Conservation (phyloP, 192 early-diverging fungal genomes). For the Endogone sp. region DNA sequence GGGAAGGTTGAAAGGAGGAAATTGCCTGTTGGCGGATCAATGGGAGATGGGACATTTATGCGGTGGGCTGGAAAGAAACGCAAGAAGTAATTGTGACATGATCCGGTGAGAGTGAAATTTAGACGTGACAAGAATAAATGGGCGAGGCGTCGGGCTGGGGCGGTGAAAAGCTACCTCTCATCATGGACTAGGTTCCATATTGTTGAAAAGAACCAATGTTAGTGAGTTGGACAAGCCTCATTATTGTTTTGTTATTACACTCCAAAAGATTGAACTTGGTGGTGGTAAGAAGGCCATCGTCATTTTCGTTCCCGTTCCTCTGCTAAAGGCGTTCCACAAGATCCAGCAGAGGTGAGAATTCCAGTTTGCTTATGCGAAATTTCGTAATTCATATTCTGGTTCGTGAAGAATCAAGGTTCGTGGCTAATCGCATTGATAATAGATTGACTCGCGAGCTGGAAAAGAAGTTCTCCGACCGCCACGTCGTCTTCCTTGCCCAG, state of each 20-base stretch:
- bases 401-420: background rate
- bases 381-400: background rate
- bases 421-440: background rate
- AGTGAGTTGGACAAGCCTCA: too few species aligned
- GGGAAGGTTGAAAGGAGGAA: too few species aligned
- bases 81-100: background rate
- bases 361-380: background rate
- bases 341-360: slow-evolving; percentile 71
- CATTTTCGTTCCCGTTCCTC: slow-evolving; percentile 95
- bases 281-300: slow-evolving; percentile 95
- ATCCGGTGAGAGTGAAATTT: background rate
- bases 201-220: too few species aligned
- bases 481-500: slow-evolving; percentile 91
- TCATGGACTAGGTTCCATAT: too few species aligned
- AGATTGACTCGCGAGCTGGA: slow-evolving; percentile 97
- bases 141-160: too few species aligned
- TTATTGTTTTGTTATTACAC: too few species aligned
- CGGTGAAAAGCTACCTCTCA: too few species aligned
- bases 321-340: slow-evolving; percentile 94
- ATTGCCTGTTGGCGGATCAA: background rate
- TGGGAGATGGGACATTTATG: slow-evolving; percentile 4
- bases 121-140: too few species aligned
- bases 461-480: slow-evolving; percentile 99
- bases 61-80: background rate
- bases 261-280: slow-evolving; percentile 85